Base-by-base conservation (phyloP, 2,329 filamentous ascomycete species). In the Neophaeococcomyces aloes region DNA sequence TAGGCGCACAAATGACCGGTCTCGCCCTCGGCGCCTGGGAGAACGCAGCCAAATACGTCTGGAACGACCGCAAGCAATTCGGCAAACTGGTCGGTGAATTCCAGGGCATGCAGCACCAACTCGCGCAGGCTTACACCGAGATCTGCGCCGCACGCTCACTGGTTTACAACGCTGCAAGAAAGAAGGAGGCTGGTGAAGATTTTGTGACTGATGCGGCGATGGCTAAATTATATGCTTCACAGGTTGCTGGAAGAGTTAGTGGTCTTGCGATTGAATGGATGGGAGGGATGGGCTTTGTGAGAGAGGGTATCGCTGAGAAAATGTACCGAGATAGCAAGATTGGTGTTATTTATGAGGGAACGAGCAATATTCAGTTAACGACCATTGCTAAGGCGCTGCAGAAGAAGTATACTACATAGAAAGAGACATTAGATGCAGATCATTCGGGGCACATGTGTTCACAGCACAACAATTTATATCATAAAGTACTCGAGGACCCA, bases 51-150 rank as follows among this genome's bases (percentile, higher is more conserved):
- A 80, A 76, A 50, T 96, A 98, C 67, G 87, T 87, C 53, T 98
- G 87, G 87, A 96, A 96, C 67, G 91, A 98, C 70, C 84, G 91
- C 58, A 87, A 86, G 70, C 91, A 98, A 70, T 98, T 98, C 61
- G 89, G 91, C 54, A 75, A 86, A 60, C 76, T 94, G 43, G 81
- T 98, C 48, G 91, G 91, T 58, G 85, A 93, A 63, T 98, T 98
- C 76, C 91, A 98, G 68, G 88, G 87, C 58, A 96, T 98, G 91
- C 89, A 96, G 70, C 88, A 95, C 71, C 91, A 98, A 70, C 82
- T 98, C 51, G 91, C 91, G 2, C 91, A 98, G 68, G 83, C 87
- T 1, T 96, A 89, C 69, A 86, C 83, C 18, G 91, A 98, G 64
- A 95, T 98, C 59, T 73, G 79, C 44, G 91, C 91, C 23, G 91